Evolutionary conservation across 208 protist genomes (phyloP).

Genomic region (Herpetomonas samuelpessoai): DNA sequence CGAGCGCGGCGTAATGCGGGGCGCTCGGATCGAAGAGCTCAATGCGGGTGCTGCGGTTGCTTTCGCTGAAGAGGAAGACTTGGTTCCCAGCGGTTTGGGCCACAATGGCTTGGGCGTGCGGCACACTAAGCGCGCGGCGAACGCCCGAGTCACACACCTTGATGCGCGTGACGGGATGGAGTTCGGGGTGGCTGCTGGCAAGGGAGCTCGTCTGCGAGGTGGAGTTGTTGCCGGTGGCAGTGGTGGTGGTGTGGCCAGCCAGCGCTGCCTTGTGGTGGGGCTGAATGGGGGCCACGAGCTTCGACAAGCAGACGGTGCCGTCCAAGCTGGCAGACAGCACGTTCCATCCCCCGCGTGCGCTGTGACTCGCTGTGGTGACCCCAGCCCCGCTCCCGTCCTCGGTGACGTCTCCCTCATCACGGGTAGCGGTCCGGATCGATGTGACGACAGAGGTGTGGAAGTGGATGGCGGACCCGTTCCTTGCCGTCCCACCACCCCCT

Average conservation of each 20-base stretch:
- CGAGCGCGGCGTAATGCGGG: constrained; percentile 65
- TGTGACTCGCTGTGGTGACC: too few species aligned
- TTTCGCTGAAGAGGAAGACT: constrained; percentile 30
- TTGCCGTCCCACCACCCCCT: too few species aligned
- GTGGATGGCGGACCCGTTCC: too few species aligned
- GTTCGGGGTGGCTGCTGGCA: too few species aligned
- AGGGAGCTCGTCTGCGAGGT: too few species aligned
- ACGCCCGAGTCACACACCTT: constrained; percentile 29
- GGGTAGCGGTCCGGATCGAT: not conserved
- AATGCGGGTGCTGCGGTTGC: constrained; percentile 29
- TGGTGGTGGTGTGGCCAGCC: too few species aligned
- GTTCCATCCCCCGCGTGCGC: not conserved
- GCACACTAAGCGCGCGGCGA: constrained; percentile 26
- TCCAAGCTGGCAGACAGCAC: constrained; percentile 39
- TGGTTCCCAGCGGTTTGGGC: constrained; percentile 36
- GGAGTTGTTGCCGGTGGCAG: too few species aligned
- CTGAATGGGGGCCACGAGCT: constrained; percentile 16
- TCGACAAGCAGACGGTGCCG: constrained; percentile 35
- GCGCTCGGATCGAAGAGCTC: constrained; percentile 71
- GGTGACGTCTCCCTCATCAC: not conserved
- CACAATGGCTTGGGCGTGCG: constrained; percentile 28
- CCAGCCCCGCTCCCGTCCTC: not conserved
- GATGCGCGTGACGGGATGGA: constrained; percentile 20
- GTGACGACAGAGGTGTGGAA: not conserved
- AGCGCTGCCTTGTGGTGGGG: too few species aligned